Evolutionary conservation across 257 asterid genomes (phyloP), one percentile per base, ranked within the genome.

Genomic region (Solanum microdontum): DNA sequence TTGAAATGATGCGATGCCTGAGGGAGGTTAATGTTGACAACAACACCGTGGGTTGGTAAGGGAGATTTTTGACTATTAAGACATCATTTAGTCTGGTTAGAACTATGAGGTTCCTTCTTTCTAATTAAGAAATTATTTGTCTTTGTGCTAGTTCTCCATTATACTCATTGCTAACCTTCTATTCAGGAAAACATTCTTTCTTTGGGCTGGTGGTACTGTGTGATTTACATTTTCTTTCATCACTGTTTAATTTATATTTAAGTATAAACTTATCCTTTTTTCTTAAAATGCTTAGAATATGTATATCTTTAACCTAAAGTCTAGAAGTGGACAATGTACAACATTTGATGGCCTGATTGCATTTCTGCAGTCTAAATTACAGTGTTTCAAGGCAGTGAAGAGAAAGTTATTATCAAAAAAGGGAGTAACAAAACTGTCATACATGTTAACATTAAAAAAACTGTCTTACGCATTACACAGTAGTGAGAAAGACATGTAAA

Each of bases 11-110:
- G 99, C 93, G 99, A 89, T 97, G 99, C 93, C 88, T 97, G 87
- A 91, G 99, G 88, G 99, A 97, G 92, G 99, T 97, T 91, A 97
- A 97, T 90, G 99, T 97, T 33, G 99, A 97, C 93, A 97, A 97
- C 91, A 95, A 97, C 91, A 97, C 99, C 2, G 99, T 95, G 88
- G 99, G 98, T 85, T 97, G 98, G 98, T 95, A 87, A 93, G 94
- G 83, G 11, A 30, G 39, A 51, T 82, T 70, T 68, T 70, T 13
- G 72, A 30, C 58, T 8, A 30, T 15, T 26, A 58, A 23, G 45
- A 5, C 39, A 55, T 36, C 72, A 82, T 39, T 13, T 5, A 37
- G 21, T 51, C 30, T 73, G 62, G 28, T 36, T 32, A 30, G 64
- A 76, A 48, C 43, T 17, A 69, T 77, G 60, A 21, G 26, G 39